Evolutionary conservation across 495 filamentous ascomycete genomes (phyloP), one percentile per base, ranked within the genome.

Genomic region (Aspergillus steynii): DNA sequence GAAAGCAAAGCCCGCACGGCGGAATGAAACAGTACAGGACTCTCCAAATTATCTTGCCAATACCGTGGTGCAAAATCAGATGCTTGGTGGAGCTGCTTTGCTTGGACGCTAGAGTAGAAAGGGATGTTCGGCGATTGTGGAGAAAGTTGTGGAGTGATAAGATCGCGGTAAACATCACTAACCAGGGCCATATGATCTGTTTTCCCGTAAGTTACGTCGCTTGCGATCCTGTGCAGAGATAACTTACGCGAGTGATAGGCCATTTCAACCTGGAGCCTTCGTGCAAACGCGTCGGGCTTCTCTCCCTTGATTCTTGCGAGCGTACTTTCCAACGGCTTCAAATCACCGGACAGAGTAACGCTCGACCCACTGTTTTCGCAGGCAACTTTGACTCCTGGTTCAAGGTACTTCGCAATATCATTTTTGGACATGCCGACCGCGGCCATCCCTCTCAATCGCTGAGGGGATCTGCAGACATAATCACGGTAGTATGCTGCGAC

Each of bases 1-100:
- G 12, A 7, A 20, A 55, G 10, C 10, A 62, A 28, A 14, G n/a
- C 29, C 25, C 12, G 3, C 26, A 69, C 50, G 0, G 71, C 69
- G 2, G 58, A 7, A 6, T 37, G 14, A 63, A 80, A 80, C 1
- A 70, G 50, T 0, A 80, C 76, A 2, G 77, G 76, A 1, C 59
- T 69, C 28, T 69, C 69, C 12, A 83, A 58, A 53, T 81, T 82
- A 1, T 60, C 32, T 28, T 48, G 56, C 79, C 80, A 83, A 60
- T 83, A 78, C 4, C 27, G 28, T 14, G 62, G 54, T n/a, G 15
- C 56, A 4, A 59, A 50, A 3, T 31, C 15, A n/a, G 6, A 12
- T 10, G 15, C 28, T 1, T 55, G 25, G 0, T 7, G 8, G 3
- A 42, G 59, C 54, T 31, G 27, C 26, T 63, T 50, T 25, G 65